Evolutionary conservation across 2,329 filamentous ascomycete genomes (phyloP).

Genomic region (Ophiostoma sp.): DNA sequence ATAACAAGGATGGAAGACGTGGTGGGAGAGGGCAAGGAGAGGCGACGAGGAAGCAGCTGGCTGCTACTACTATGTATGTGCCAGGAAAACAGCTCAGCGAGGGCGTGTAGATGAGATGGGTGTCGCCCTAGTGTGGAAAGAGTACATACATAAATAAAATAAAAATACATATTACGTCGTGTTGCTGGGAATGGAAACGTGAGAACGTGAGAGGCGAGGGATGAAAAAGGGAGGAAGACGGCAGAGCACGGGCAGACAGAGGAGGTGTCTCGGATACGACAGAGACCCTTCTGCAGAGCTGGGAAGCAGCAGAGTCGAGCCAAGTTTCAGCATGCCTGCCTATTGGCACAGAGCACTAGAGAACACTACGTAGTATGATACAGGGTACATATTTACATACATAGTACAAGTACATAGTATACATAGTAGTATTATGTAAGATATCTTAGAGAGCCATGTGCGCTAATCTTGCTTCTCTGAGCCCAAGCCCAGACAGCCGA

Average conservation of each 20-base stretch:
- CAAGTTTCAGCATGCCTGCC: conserved; percentile 25
- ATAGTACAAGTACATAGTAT: too few species aligned
- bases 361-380: conserved; percentile 4
- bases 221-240: background rate
- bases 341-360: background rate
- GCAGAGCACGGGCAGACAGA: background rate
- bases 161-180: background rate
- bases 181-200: background rate
- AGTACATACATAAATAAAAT: background rate
- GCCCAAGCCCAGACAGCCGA: background rate
- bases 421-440: too few species aligned
- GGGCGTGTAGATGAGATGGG: background rate
- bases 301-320: conserved; percentile 19
- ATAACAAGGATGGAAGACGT: too few species aligned
- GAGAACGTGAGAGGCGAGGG: background rate
- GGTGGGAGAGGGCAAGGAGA: too few species aligned
- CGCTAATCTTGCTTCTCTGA: background rate
- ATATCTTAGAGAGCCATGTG: background rate
- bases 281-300: conserved; percentile 25
- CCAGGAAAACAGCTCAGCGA: background rate
- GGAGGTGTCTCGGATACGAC: conserved; percentile 28
- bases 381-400: too few species aligned
- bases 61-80: too few species aligned
- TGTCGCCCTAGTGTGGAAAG: background rate
- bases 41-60: too few species aligned